Evolutionary conservation across 192 early-diverging fungal species (phyloP).

Genomic region (Coemansia sp.): DNA sequence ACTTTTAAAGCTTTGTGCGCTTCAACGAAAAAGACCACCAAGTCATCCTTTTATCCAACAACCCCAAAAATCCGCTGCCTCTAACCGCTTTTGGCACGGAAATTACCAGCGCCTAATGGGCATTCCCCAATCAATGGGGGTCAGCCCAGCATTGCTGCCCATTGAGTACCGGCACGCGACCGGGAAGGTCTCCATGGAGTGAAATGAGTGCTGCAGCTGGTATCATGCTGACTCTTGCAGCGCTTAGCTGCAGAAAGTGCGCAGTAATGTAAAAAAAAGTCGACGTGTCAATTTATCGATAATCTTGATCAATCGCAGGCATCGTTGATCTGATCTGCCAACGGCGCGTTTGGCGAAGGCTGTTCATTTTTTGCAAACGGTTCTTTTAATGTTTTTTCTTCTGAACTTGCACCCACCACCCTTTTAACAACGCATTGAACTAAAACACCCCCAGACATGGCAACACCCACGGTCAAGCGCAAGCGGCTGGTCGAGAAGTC

Average conservation of each 20-base stretch:
- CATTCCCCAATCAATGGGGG: not conserved
- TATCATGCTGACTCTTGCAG: not conserved
- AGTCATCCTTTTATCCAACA: not conserved
- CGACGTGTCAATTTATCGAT: too few species aligned
- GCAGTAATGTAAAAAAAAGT: too few species aligned
- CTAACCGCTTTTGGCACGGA: not conserved
- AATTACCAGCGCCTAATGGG: not conserved
- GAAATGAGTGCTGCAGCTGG: not conserved
- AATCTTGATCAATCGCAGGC: too few species aligned
- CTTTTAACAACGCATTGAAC: too few species aligned
- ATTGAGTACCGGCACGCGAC: not conserved
- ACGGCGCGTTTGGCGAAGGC: not conserved
- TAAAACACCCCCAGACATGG: too few species aligned
- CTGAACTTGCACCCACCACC: too few species aligned
- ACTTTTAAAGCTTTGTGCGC: not conserved
- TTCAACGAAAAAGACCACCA: not conserved
- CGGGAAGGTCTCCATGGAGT: not conserved
- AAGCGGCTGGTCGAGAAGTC: constrained; percentile 42
- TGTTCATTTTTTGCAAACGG: not conserved
- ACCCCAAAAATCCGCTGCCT: constrained; percentile 1
- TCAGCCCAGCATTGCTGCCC: not conserved
- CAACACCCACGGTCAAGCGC: constrained; percentile 30
- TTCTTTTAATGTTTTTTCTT: not conserved
- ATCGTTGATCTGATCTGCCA: not conserved
- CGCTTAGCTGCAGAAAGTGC: too few species aligned